phyloP scores from a whole-genome alignment of 164 flowering plant genomes.

The Kingdonia uniflora region DNA sequence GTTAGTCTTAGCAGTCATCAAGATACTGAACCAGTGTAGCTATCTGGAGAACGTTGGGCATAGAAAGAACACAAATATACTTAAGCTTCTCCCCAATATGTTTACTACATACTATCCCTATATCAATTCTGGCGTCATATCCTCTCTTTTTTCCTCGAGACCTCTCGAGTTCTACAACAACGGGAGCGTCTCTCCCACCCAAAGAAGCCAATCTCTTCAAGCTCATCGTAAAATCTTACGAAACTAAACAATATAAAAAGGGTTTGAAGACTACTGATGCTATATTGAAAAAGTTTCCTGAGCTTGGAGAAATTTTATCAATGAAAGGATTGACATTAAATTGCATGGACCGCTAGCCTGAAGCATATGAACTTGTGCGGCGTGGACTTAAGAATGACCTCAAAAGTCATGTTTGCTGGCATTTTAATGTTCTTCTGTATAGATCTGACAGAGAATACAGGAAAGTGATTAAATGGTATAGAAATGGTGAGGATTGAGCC shows the following conservation, averaged over 20 bases:
- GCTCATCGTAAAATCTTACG: conserved; percentile 99
- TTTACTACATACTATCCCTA: no score
- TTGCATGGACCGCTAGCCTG: conserved; percentile 98
- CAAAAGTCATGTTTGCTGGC: conserved; percentile 99
- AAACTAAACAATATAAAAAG: conserved; percentile 93
- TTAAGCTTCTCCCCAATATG: no score
- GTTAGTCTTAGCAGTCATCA: no score
- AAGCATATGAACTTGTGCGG: conserved; percentile 98
- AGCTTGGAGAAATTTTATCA: conserved; percentile 97
- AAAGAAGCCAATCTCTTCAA: conserved; percentile 99
- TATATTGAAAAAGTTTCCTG: conserved; percentile 92
- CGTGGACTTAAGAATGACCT: conserved; percentile 97
- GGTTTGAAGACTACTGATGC: conserved; percentile 96
- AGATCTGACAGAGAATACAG: conserved; percentile 98
- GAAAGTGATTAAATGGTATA: conserved; percentile 94
- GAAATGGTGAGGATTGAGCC: conserved; percentile 98
- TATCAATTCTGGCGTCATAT: no score
- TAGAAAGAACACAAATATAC: no score
- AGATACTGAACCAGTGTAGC: no score
- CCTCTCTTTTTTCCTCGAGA: no score
- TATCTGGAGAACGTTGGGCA: no score
- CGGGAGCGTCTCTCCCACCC: conserved; percentile 92
- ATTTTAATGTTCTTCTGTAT: conserved; percentile 94
- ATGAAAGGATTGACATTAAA: conserved; percentile 98
- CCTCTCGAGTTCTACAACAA: no score